These are phyloP conservation scores for Fraxinus excelsior DNA, from an alignment of 257 asterid species.

Conservation along the genomic window DNA sequence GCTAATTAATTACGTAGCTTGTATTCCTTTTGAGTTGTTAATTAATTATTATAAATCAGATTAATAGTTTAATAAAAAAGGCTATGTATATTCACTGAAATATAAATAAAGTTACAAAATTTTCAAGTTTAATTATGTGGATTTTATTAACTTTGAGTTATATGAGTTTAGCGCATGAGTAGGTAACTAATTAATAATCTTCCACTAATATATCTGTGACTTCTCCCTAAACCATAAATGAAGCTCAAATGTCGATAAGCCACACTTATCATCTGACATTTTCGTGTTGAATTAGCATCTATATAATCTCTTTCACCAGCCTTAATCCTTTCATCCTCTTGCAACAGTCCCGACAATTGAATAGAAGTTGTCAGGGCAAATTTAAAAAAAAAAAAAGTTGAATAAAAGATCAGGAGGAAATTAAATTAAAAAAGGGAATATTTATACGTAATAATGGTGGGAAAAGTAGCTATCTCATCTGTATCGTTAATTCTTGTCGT, in stretches of 20 bases:
- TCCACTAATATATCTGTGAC: not conserved
- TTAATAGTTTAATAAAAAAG: too few species aligned
- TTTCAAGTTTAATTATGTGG: not conserved
- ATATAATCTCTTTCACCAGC: not conserved
- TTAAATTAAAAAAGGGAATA: not conserved
- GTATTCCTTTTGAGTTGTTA: too few species aligned
- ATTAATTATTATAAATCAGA: not conserved
- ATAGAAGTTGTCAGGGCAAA: constrained; percentile 15
- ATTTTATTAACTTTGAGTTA: not conserved
- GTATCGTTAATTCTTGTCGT: constrained; percentile 58
- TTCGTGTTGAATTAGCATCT: not conserved
- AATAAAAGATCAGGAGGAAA: not conserved
- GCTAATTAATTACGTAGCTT: too few species aligned
- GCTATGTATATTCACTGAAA: too few species aligned
- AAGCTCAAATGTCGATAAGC: not conserved
- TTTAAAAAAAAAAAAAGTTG: not conserved
- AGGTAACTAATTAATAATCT: not conserved
- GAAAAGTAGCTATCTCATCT: constrained; percentile 37
- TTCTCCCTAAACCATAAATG: not conserved
- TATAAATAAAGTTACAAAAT: too few species aligned
- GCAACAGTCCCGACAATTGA: not conserved
- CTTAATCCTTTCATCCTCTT: constrained; percentile 1
- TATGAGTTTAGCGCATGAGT: not conserved
- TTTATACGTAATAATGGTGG: constrained; percentile 30
- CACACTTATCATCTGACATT: not conserved